Base-by-base conservation (phyloP, 768 basidiomycete genomes). In the Lyophyllum atratum region DNA sequence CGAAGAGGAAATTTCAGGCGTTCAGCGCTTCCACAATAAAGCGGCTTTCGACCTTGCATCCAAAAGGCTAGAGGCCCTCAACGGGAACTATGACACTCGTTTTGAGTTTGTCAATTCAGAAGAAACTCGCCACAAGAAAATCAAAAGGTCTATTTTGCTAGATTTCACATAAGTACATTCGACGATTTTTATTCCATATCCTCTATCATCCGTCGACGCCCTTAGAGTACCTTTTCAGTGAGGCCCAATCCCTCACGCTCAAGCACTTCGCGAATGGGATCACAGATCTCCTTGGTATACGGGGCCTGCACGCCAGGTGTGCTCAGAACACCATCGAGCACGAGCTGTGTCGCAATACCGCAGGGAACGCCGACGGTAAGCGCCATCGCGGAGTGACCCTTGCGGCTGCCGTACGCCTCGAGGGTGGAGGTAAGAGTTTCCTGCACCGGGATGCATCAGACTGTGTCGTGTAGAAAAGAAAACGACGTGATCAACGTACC, bases 401-500 rank as follows among this genome's bases (percentile, higher is more conserved):
- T 68, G 49, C 89, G 85, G 51, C 81, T 83, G 34, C 95, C 96
- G 66, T 95, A 97, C 50, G 83, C 84, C 72, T 97, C 93, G 19
- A 98, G 81, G 8, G 95, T 95, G 46, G 95, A 93, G 1, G 96
- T 98, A 65, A 93, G 75, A 26, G 85, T 93, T 77, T 95, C 85
- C 89, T 90, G 58, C 25, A 2, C 52, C 12, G 50, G 26, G 19
- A 50, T 4, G 46, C 39, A 42, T 47, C 49, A 64, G 59, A 43
- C 8, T 14, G 22, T 29, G 10, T 15, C 15, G 33, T 4, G 17
- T 29, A 33, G 9, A 11, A 25, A n/a, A n/a, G 31, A 39, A 12
- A 58, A 17, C 21, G 40, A 26, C 31, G 15, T 52, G 22, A 54
- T 21, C 15, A 45, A 64, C 82, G 50, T 58, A 87, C 89, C 74